Base-by-base conservation (phyloP, 225 moss, liverwort and hornwort genomes). In the Straminergon stramineum region DNA sequence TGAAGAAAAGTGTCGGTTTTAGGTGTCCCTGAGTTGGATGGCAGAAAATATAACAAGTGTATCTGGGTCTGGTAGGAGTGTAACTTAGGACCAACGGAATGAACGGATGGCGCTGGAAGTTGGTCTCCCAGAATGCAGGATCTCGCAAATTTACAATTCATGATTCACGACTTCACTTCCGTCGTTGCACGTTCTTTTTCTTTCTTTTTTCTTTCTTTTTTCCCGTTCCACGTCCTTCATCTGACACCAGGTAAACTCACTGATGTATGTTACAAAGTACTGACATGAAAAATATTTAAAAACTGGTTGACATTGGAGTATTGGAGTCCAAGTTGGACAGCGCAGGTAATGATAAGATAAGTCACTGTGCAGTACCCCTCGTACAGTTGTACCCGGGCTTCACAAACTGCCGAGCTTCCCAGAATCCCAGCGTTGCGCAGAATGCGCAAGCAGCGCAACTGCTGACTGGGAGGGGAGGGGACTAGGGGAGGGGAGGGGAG, bases 191-290 rank as follows among this genome's bases (percentile, higher is more conserved):
- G 75, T 17, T 30, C 1, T 10, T 10, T n/a, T n/a, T n/a, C n/a
- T n/a, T n/a, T n/a, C n/a, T n/a, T n/a, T n/a, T n/a, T n/a, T n/a
- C n/a, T n/a, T 17, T 30, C 1, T 10, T 10, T 39, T 74, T 73
- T 13, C 11, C 43, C 73, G 24, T 26, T 73, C 27, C 73, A 41
- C 73, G 45, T 74, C 28, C 74, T 74, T 45, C 22, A 2, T 20
- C 69, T 69, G 69, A n/a, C n/a, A n/a, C n/a, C 1, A 69, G 22
- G n/a, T 21, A 11, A 37, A n/a, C 37, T n/a, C 17, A 67, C 3
- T 6, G 18, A 5, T 31, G 7, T 4, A 0, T 2, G 0, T 2
- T n/a, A n/a, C n/a, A n/a, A n/a, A n/a, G n/a, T n/a, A n/a, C 0
- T 11, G 21, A 11, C n/a, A 7, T 35, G 67, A 67, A 23, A 69